Base-by-base conservation (phyloP, 257 asterid genomes). In the Solanum virginianum region DNA sequence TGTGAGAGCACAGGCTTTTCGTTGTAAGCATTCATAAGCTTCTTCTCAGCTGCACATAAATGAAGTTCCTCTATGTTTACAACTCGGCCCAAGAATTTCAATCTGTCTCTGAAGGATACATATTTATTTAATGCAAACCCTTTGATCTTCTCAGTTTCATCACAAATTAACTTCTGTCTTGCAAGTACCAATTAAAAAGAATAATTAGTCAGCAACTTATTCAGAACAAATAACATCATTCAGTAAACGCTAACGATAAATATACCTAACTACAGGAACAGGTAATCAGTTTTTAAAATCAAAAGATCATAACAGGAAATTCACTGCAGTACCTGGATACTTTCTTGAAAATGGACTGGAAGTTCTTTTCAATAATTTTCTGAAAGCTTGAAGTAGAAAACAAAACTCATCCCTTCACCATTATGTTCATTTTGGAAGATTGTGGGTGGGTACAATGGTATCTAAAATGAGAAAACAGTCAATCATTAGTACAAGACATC, bases 391-490 rank as follows among this genome's bases (percentile, higher is more conserved):
- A 93, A 94, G 87, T 94, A 96, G 90, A 94, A 89, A 85, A 94
- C 98, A 71, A 87, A 88, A 88, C 86, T 96, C 91, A 93, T 85
- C 77, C 99, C 98, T 0, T 97, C 91, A 22, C 99, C 99, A 49
- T 96, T 97, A 57, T 83, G 84, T 45, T 94, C 97, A 24, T 80
- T 93, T 85, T 92, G 96, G 90, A 96, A 96, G 56, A 94, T 60
- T 55, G 97, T 57, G 12, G 97, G 92, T 57, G 98, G 95, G 85
- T 96, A 94, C 26, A 92, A 91, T 49, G 99, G 98, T 77, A 95
- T 88, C 99, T 95, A 92, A 81, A 63, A 80, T 55, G 79, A 82
- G 41, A 17, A 55, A 57, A 68, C 54, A 85, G 18, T 65, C 39
- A 20, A 45, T 43, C 36, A 45, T 72, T 20, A 43, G 80, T 72